Conservation (phyloP, 208 protist species). For the Acanthamoeba triangularis region DNA sequence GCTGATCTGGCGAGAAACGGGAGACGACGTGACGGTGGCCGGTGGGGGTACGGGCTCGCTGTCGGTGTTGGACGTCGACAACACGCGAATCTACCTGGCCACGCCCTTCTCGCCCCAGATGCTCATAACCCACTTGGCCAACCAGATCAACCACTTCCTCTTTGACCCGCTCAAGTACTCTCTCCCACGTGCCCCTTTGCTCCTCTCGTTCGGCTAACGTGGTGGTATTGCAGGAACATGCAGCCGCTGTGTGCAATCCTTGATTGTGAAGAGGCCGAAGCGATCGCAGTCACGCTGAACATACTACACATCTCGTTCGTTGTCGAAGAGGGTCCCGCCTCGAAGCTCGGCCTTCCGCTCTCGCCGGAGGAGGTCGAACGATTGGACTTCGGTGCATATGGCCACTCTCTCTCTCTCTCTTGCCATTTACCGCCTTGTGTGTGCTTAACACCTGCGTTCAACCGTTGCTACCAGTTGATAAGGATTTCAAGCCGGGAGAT, state of each 20-base stretch:
- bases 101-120: slow-evolving; percentile 58
- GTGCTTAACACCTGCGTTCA: not conserved
- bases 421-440: not conserved
- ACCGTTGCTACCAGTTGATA: not conserved
- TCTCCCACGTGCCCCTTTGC: not conserved
- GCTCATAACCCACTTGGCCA: slow-evolving; percentile 61
- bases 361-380: not conserved
- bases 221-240: slow-evolving; percentile 29
- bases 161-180: slow-evolving; percentile 41
- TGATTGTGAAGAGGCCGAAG: slow-evolving; percentile 49
- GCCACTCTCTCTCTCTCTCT: not conserved
- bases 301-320: slow-evolving; percentile 59
- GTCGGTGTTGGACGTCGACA: slow-evolving; percentile 16
- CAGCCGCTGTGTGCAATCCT: slow-evolving; percentile 54
- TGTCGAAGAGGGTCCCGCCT: not conserved
- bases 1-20: slow-evolving; percentile 52
- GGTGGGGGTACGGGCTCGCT: slow-evolving; percentile 8
- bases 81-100: slow-evolving; percentile 8
- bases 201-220: not conserved
- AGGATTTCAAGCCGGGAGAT: slow-evolving; percentile 49
- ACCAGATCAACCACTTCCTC: slow-evolving; percentile 73
- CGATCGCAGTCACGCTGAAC: slow-evolving; percentile 42
- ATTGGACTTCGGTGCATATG: not conserved
- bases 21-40: slow-evolving; percentile 10
- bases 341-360: slow-evolving; percentile 12